phyloP scores from a whole-genome alignment of 768 basidiomycete genomes.

The Chalciporus piperatus region DNA sequence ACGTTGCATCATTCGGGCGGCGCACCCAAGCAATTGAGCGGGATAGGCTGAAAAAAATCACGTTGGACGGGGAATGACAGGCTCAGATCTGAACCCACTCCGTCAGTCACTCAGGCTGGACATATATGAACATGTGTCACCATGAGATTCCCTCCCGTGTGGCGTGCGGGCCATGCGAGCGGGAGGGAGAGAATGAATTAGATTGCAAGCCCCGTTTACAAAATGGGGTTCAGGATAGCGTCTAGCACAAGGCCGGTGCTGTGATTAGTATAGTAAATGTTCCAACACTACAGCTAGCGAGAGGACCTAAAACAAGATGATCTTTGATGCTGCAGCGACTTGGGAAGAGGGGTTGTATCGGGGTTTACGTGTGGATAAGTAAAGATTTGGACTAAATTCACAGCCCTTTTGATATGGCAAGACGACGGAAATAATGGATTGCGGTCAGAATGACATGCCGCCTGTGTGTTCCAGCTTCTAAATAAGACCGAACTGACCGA shows the following conservation, averaged over 20 bases:
- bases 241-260: slow-evolving; percentile 18
- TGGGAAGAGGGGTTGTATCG: slow-evolving; percentile 13
- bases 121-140: slow-evolving; percentile 10
- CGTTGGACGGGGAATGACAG: slow-evolving; percentile 9
- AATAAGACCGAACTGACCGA: slow-evolving; percentile 25
- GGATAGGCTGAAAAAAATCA: slow-evolving; percentile 7
- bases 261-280: slow-evolving; percentile 2
- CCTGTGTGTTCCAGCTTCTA: slow-evolving; percentile 17
- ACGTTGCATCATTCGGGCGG: slow-evolving; percentile 18
- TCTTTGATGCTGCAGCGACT: slow-evolving; percentile 14
- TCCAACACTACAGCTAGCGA: slow-evolving; percentile 22
- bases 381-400: slow-evolving; percentile 11
- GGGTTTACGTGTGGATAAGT: slow-evolving; percentile 26
- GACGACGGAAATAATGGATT: slow-evolving; percentile 26
- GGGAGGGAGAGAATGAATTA: slow-evolving; percentile 15
- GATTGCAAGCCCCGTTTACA: slow-evolving; percentile 13
- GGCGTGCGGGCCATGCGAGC: slow-evolving; percentile 20
- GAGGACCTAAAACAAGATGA: slow-evolving; percentile 15
- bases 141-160: slow-evolving; percentile 18
- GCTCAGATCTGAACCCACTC: neutral
- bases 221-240: slow-evolving; percentile 13
- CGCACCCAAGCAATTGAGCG: slow-evolving; percentile 16
- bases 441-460: slow-evolving; percentile 18
- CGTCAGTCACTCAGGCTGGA: too few species aligned
- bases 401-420: slow-evolving; percentile 10